A percentile compares a stretch with the other conserved stretches of the same genome.
Conservation (phyloP, 1,284 basidiomycete species). For the Sporisorium scitamineum region DNA sequence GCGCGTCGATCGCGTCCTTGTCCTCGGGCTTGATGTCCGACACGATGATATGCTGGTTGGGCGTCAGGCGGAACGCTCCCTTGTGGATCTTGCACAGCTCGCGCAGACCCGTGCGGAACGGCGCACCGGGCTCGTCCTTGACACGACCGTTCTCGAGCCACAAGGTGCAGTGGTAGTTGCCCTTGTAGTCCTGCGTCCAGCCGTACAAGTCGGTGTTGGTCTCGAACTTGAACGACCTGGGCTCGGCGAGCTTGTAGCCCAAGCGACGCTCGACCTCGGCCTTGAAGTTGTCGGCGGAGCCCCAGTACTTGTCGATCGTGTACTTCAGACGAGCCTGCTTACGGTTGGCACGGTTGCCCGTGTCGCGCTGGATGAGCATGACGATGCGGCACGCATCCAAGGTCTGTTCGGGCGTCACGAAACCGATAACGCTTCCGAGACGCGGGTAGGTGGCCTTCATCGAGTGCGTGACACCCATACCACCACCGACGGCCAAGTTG, state of each 20-base stretch:
- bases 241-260: conserved; percentile 79
- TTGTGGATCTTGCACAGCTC: conserved; percentile 95
- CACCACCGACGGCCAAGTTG: conserved; percentile 77
- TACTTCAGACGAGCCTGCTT: conserved; percentile 79
- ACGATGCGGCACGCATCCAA: conserved; percentile 88
- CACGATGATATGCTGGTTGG: conserved; percentile 94
- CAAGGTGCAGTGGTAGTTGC: conserved; percentile 89
- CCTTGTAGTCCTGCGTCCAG: conserved; percentile 88
- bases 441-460: conserved; percentile 99
- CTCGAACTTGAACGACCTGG: conserved; percentile 84
- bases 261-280: conserved; percentile 89
- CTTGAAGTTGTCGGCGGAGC: conserved; percentile 75
- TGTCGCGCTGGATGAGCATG: conserved; percentile 93
- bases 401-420: conserved; percentile 89
- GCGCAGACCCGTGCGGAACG: conserved; percentile 92
- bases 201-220: conserved; percentile 94
- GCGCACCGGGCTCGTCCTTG: conserved; percentile 87
- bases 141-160: conserved; percentile 98
- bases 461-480: conserved; percentile 99
- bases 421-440: conserved; percentile 87
- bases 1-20: conserved; percentile 80
- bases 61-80: conserved; percentile 83
- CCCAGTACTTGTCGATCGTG: conserved; percentile 91
- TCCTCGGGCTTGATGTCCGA: conserved; percentile 78
- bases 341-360: conserved; percentile 85